Evolutionary conservation across 2,329 filamentous ascomycete genomes (phyloP), one percentile per base, ranked within the genome.

Genomic region (Pestalotiopsis sp.): DNA sequence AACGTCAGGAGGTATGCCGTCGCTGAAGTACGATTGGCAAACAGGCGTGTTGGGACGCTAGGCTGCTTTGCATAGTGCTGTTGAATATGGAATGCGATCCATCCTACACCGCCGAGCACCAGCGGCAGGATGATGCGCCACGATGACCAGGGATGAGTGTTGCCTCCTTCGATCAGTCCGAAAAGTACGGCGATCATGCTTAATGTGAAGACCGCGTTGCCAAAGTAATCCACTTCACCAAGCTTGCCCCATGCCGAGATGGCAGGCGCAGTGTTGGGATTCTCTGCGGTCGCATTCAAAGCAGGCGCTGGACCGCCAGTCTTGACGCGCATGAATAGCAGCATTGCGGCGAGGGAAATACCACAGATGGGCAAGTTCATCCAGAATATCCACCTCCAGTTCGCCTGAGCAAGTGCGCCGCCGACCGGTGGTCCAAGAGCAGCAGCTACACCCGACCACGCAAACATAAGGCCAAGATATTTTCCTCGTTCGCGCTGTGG

Each of bases 401-500:
- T 36, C 4, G 36, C 12, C 59, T 62, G 59, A 12, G 59, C 27
- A 56, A 73, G 14, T 61, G 52, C 70, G 56, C 74, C 72, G 4
- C 69, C 75, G 4, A 78, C 61, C 11, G 78, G 68, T 1, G 78
- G 76, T 1, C 75, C 79, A 4, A 80, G 58, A 0, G 74, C 72
- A 6, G 75, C 75, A 0, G 78, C 81, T 4, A 83, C 59, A 4
- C 72, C 75, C 65, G 73, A 75, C 0, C 76, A 68, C 11, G 73
- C 67, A n/a, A 78, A 66, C 2, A 82, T 70, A 1, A 79, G 68
- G 0, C 73, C 75, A n/a, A 81, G 70, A 60, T 80, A 85, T 3
- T 79, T 79, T 1, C 81, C 80, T 56, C 85, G 76, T 66, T 85
- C 76, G 1, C 80, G 75, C 9, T 87, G 74, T 0, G 85, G 82